Conservation (phyloP, 1,284 basidiomycete species). For the Rhodofomes roseus region DNA sequence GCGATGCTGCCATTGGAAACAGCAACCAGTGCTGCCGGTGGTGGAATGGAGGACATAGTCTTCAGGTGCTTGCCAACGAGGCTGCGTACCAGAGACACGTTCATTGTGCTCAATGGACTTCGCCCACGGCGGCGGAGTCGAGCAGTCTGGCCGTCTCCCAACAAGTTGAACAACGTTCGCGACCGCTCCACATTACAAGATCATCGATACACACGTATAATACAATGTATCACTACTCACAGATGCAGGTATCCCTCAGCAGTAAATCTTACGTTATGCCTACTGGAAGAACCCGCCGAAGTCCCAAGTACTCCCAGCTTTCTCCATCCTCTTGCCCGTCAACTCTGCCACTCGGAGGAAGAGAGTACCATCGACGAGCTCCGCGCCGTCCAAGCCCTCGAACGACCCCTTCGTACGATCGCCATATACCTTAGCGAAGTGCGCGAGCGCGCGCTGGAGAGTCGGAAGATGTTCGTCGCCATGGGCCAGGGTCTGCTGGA, state of each 20-base stretch:
- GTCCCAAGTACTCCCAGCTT: constrained; percentile 47
- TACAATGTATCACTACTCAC: background rate
- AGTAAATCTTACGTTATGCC: no score
- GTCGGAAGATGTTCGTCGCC: constrained; percentile 66
- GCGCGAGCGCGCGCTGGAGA: constrained; percentile 51
- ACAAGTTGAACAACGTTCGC: no score
- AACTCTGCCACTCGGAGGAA: constrained; percentile 53
- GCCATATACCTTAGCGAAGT: constrained; percentile 33
- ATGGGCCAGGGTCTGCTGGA: constrained; percentile 45
- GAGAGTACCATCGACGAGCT: constrained; percentile 54
- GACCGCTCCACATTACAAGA: no score
- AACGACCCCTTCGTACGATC: background rate
- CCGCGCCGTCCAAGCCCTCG: constrained; percentile 31
- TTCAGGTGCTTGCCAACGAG: no score
- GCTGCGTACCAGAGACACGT: no score
- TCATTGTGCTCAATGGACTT: no score
- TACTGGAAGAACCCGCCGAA: constrained; percentile 19
- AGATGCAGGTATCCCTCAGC: background rate
- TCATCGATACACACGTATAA: background rate
- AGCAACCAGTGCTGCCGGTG: background rate
- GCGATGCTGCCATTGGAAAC: constrained; percentile 33
- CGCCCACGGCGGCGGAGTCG: no score
- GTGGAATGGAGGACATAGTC: background rate
- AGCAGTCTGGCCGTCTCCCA: no score
- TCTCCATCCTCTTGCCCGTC: constrained; percentile 33